A percentile compares a stretch with the other conserved stretches of the same genome.
Evolutionary conservation across 176 grass and related monocot species (phyloP).

Genomic region (barley (Hordeum vulgare)): MorexV3_pseudomolecules_assembly NC_058524.1:614505128-614505627

Average conservation of each 20-base stretch:
- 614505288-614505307: slow-evolving; percentile 2
- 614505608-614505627: not conserved
- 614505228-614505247: not conserved
- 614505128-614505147: not conserved
- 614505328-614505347: slow-evolving; percentile 35
- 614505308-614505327: slow-evolving; percentile 5
- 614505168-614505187: slow-evolving; percentile 22
- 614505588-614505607: not conserved
- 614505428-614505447: slow-evolving; percentile 38
- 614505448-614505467: slow-evolving; percentile 45
- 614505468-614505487: not conserved
- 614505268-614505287: not conserved
- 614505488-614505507: slow-evolving; percentile 6
- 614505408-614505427: slow-evolving; percentile 4
- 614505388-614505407: slow-evolving; percentile 24
- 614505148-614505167: not conserved
- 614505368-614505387: not conserved
- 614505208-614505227: not conserved
- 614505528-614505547: not conserved
- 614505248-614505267: not conserved
- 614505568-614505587: not conserved
- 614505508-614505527: not conserved
- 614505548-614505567: not conserved
- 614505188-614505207: not conserved
- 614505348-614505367: slow-evolving; percentile 28